Evolutionary conservation across 2,329 filamentous ascomycete genomes (phyloP).

Genomic region (Trichoderma afroharzianum): DNA sequence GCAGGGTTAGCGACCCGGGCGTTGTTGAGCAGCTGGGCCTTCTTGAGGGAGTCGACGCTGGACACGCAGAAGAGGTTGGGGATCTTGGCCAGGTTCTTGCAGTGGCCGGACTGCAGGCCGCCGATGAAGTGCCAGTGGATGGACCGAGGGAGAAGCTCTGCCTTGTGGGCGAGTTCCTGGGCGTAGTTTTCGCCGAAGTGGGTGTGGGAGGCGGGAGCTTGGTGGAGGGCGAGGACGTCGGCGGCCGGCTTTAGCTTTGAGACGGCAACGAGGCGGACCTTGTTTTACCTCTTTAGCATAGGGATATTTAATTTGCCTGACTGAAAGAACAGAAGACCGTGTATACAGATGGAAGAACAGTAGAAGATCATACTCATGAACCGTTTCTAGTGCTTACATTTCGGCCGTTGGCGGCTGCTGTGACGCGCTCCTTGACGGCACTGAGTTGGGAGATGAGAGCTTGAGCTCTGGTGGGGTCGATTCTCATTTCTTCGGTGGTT

Average conservation of each 20-base stretch:
- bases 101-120: slow-evolving; percentile 86
- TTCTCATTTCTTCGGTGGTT: slow-evolving; percentile 51
- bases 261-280: slow-evolving; percentile 87
- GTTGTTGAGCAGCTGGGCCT: slow-evolving; percentile 76
- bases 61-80: slow-evolving; percentile 89
- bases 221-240: slow-evolving; percentile 82
- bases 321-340: background rate
- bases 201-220: slow-evolving; percentile 52
- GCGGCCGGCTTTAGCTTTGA: slow-evolving; percentile 93
- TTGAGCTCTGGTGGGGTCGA: slow-evolving; percentile 59
- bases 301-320: background rate
- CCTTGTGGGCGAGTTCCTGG: slow-evolving; percentile 85
- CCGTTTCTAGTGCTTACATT: slow-evolving; percentile 42
- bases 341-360: background rate
- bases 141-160: slow-evolving; percentile 67
- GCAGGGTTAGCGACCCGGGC: slow-evolving; percentile 55
- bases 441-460: slow-evolving; percentile 60
- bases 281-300: slow-evolving; percentile 10
- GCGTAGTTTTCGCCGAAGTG: slow-evolving; percentile 98
- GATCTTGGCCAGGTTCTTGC: slow-evolving; percentile 79
- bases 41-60: slow-evolving; percentile 83
- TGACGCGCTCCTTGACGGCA: slow-evolving; percentile 56
- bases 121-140: slow-evolving; percentile 98
- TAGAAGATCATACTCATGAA: background rate
- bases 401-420: slow-evolving; percentile 49